Conservation (phyloP, 2,329 filamentous ascomycete species). For the Phaeosphaeria sp. region DNA sequence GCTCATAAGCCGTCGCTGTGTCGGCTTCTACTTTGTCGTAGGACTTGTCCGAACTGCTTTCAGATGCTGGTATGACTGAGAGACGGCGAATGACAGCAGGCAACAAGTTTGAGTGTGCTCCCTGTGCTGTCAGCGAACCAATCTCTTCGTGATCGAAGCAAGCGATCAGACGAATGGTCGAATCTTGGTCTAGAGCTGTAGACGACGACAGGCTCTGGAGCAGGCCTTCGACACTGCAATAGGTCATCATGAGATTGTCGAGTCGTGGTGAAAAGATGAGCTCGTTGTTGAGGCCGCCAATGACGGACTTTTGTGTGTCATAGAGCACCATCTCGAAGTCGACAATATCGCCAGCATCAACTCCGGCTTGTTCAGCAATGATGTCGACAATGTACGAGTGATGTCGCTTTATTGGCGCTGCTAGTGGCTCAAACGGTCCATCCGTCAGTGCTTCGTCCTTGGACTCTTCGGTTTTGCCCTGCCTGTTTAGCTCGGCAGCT, state of each 20-base stretch:
- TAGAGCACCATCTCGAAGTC: slow-evolving; percentile 98
- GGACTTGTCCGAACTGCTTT: slow-evolving; percentile 65
- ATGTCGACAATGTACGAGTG: slow-evolving; percentile 86
- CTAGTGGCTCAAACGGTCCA: slow-evolving; percentile 72
- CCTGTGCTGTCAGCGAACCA: slow-evolving; percentile 89
- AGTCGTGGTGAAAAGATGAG: slow-evolving; percentile 95
- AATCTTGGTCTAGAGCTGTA: slow-evolving; percentile 73
- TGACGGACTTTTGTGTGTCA: slow-evolving; percentile 87
- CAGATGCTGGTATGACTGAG: slow-evolving; percentile 73
- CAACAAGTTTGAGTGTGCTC: slow-evolving; percentile 89
- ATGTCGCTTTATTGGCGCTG: slow-evolving; percentile 80
- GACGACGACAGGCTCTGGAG: slow-evolving; percentile 75
- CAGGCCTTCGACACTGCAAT: slow-evolving; percentile 84
- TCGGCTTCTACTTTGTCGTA: slow-evolving; percentile 68
- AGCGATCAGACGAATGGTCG: slow-evolving; percentile 85
- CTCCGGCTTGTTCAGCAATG: slow-evolving; percentile 79
- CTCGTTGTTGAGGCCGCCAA: slow-evolving; percentile 91
- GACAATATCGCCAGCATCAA: slow-evolving; percentile 73
- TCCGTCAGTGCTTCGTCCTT: slow-evolving; percentile 51
- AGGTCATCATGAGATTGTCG: slow-evolving; percentile 96
- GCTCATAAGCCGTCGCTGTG: slow-evolving; percentile 83
- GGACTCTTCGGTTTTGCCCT: slow-evolving; percentile 60
- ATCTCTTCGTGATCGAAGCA: slow-evolving; percentile 99
- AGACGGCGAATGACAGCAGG: slow-evolving; percentile 86
- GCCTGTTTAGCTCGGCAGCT: slow-evolving; percentile 84